A percentile compares a stretch with the other conserved stretches of the same genome.
Evolutionary conservation across 2,329 filamentous ascomycete genomes (phyloP).

Genomic region (Fusarium newnesense): DNA sequence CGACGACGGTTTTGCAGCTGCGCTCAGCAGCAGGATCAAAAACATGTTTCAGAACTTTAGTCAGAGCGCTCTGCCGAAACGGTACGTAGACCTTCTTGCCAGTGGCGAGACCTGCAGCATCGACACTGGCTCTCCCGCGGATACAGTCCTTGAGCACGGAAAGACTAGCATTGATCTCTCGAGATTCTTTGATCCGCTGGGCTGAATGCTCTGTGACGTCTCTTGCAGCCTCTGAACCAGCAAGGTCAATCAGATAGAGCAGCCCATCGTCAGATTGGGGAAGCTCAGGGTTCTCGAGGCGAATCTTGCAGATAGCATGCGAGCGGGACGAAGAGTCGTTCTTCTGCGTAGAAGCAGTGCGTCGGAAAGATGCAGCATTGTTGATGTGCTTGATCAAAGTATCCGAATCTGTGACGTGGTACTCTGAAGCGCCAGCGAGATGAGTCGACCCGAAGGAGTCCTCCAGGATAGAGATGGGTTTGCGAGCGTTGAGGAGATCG

Average conservation of each 20-base stretch:
- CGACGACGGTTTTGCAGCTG: conserved; percentile 55
- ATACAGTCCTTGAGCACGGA: conserved; percentile 65
- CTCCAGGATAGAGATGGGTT: conserved; percentile 56
- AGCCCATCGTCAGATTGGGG: conserved; percentile 52
- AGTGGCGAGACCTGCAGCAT: conserved; percentile 38
- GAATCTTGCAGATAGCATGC: conserved; percentile 59
- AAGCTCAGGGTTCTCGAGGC: conserved; percentile 49
- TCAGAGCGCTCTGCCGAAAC: conserved; percentile 58
- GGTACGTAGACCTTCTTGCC: conserved; percentile 54
- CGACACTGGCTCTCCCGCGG: conserved; percentile 53
- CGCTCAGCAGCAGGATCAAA: conserved; percentile 56
- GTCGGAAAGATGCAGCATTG: conserved; percentile 52
- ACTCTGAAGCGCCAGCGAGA: conserved; percentile 56
- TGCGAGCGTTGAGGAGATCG: conserved; percentile 56
- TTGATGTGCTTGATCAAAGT: conserved; percentile 50
- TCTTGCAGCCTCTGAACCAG: conserved; percentile 60
- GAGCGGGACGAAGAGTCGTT: conserved; percentile 61
- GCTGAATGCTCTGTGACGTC: conserved; percentile 53
- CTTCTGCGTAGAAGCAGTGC: conserved; percentile 55
- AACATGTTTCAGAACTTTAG: conserved; percentile 60
- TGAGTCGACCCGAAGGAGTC: conserved; percentile 57
- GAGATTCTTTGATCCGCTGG: conserved; percentile 58
- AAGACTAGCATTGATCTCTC: conserved; percentile 60
- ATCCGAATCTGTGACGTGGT: conserved; percentile 44
- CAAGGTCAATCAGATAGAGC: conserved; percentile 59